Conservation (phyloP, 352 stramenopile genomes). For the Aphanomyces euteiches region DNA sequence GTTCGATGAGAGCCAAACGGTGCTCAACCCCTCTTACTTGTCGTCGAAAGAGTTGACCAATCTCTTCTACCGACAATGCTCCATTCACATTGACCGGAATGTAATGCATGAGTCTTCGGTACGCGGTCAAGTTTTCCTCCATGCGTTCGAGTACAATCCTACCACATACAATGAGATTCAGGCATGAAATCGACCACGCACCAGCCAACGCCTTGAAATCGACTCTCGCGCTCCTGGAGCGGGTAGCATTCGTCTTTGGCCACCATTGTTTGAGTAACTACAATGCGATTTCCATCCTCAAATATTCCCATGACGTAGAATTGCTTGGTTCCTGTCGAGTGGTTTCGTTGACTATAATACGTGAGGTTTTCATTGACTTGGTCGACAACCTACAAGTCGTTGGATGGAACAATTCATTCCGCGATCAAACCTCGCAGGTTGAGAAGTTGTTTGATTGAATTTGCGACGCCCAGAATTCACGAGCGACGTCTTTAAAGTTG, state of each 20-base stretch:
- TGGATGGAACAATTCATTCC: neutral
- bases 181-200: neutral
- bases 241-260: neutral
- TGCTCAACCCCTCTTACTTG: too few species aligned
- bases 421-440: neutral
- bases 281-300: constrained; percentile 1
- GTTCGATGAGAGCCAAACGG: too few species aligned
- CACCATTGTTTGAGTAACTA: neutral
- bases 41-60: too few species aligned
- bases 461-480: neutral
- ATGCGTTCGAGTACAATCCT: neutral
- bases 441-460: neutral
- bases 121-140: neutral
- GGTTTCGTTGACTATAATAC: neutral
- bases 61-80: too few species aligned
- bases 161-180: neutral
- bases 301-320: neutral
- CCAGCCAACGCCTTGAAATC: neutral
- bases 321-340: neutral
- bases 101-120: too few species aligned
- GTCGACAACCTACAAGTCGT: neutral
- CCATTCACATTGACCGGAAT: too few species aligned
- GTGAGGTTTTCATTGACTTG: neutral
- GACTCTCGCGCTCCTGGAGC: neutral
- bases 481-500: neutral